Conservation (phyloP, 2,329 filamentous ascomycete species). For the Polytolypa hystricis region DNA sequence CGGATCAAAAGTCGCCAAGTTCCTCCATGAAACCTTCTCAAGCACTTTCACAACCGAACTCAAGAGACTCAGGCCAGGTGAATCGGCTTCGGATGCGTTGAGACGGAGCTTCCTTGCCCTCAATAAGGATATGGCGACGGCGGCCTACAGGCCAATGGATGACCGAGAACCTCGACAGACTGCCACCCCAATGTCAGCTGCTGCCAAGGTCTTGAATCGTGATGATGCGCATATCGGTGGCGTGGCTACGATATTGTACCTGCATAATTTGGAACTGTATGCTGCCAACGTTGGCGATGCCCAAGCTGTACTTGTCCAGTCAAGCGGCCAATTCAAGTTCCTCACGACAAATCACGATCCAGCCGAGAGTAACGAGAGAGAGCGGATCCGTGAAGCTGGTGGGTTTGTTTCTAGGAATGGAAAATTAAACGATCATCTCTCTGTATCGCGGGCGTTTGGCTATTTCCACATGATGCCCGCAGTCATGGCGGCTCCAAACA, state of each 20-base stretch:
- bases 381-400: constrained; percentile 84
- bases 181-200: constrained; percentile 56
- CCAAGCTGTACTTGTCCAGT: constrained; percentile 88
- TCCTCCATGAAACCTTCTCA: constrained; percentile 89
- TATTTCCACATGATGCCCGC: constrained; percentile 88
- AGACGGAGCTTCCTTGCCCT: constrained; percentile 75
- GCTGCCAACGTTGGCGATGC: constrained; percentile 93
- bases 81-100: constrained; percentile 72
- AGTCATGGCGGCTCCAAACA: constrained; percentile 80
- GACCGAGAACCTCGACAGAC: constrained; percentile 50
- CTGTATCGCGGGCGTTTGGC: constrained; percentile 89
- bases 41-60: constrained; percentile 74
- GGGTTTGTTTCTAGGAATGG: constrained; percentile 94
- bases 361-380: constrained; percentile 69
- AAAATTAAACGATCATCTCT: constrained; percentile 79
- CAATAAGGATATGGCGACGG: constrained; percentile 87
- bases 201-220: constrained; percentile 68
- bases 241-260: constrained; percentile 82
- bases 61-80: constrained; percentile 57
- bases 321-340: constrained; percentile 70
- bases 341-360: constrained; percentile 90
- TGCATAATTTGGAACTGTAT: constrained; percentile 81
- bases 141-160: constrained; percentile 69
- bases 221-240: constrained; percentile 85
- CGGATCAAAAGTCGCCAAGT: constrained; percentile 93